Percentiles rank a stretch among this genome's conserved stretches.
Conservation (phyloP, 2,329 filamentous ascomycete genomes). For the Aureobasidium sp. region DNA sequence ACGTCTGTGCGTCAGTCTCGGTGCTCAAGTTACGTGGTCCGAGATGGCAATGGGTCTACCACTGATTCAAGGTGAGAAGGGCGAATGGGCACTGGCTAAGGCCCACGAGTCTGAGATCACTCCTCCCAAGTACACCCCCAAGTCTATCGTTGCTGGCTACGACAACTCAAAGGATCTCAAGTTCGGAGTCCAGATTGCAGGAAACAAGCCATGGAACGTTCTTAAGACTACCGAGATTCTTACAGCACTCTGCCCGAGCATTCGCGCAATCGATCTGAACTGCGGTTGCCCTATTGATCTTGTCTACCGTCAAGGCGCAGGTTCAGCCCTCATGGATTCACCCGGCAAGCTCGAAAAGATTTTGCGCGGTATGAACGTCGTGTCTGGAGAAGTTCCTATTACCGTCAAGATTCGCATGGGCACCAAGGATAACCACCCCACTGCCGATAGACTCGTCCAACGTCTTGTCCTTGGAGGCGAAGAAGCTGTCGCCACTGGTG, state of each 20-base stretch:
- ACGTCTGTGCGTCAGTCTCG: slow-evolving; percentile 78
- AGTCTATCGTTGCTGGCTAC: slow-evolving; percentile 63
- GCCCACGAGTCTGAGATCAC: slow-evolving; percentile 76
- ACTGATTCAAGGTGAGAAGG: slow-evolving; percentile 78
- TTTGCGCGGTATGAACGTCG: slow-evolving; percentile 88
- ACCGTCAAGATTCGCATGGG: slow-evolving; percentile 94
- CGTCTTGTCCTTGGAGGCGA: slow-evolving; percentile 72
- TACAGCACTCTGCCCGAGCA: slow-evolving; percentile 66
- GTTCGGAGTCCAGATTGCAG: slow-evolving; percentile 89
- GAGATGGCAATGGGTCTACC: slow-evolving; percentile 96
- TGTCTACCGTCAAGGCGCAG: slow-evolving; percentile 79
- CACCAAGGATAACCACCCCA: slow-evolving; percentile 70
- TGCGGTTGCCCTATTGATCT: slow-evolving; percentile 96
- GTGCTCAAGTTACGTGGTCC: slow-evolving; percentile 89
- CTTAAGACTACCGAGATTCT: slow-evolving; percentile 82
- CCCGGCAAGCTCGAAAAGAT: slow-evolving; percentile 88
- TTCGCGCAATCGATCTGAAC: slow-evolving; percentile 90
- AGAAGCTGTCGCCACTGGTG: slow-evolving; percentile 59
- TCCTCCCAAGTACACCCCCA: slow-evolving; percentile 60
- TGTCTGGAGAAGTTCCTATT: slow-evolving; percentile 84
- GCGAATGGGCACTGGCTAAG: slow-evolving; percentile 92
- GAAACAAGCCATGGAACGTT: slow-evolving; percentile 84
- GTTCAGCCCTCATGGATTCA: slow-evolving; percentile 84
- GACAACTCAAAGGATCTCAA: slow-evolving; percentile 75
- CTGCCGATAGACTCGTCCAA: slow-evolving; percentile 72